These are phyloP conservation scores for Xylariomycetidae sp. DNA, from an alignment of 2,329 filamentous ascomycete species.

Conservation along the genomic window DNA sequence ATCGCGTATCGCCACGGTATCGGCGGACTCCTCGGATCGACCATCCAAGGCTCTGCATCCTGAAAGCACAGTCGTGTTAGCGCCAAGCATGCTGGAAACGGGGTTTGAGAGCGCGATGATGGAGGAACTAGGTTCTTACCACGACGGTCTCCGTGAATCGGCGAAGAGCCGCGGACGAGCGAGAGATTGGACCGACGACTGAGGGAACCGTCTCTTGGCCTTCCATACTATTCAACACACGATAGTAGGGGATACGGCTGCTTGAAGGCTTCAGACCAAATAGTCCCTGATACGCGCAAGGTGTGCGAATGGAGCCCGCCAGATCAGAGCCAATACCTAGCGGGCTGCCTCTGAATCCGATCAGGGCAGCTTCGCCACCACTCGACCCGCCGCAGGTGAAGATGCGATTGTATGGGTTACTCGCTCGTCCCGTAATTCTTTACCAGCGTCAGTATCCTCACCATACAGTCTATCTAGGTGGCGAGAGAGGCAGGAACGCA, in stretches of 20 bases:
- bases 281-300: not conserved
- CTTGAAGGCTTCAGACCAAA: not conserved
- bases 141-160: not conserved
- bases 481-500: not conserved
- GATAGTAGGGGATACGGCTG: slow-evolving; percentile 1
- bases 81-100: not conserved
- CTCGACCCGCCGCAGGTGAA: slow-evolving; percentile 3
- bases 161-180: not conserved
- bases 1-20: not conserved
- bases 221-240: slow-evolving; percentile 1
- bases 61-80: too few relatives aligned
- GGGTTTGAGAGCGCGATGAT: not conserved
- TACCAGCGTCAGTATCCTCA: not conserved
- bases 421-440: not conserved
- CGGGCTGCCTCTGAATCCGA: slow-evolving; percentile 2
- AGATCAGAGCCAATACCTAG: slow-evolving; percentile 1
- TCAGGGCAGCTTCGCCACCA: slow-evolving; percentile 2
- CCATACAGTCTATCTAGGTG: not conserved
- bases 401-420: slow-evolving; percentile 1
- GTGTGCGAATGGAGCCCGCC: slow-evolving; percentile 1
- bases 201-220: slow-evolving; percentile 2
- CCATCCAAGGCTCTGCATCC: slow-evolving; percentile 1
- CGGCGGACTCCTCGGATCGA: slow-evolving; percentile 1
- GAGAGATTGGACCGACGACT: slow-evolving; percentile 1
- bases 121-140: not conserved